Evolutionary conservation across 106 monocot species (phyloP), one percentile per base, ranked within the genome.

Genomic region (Vanilla planifolia): DNA sequence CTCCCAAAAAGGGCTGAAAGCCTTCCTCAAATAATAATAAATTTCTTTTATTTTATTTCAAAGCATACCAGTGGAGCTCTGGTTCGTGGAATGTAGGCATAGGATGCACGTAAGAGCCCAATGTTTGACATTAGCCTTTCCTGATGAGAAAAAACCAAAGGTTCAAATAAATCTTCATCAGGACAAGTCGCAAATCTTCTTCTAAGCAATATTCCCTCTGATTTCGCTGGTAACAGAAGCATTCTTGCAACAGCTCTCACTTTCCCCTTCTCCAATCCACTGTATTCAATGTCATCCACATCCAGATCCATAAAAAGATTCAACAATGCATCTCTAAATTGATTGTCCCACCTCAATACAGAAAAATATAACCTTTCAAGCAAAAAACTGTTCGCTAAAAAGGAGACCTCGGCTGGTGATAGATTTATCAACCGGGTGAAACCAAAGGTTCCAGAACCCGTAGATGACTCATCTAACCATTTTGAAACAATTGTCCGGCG

Each of bases 31-130:
- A n/a, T n/a, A n/a, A n/a, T n/a, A n/a, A n/a, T n/a, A n/a, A n/a
- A n/a, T 37, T 37, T 37, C 37, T 37, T 37, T 37, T 37, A 37
- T n/a, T n/a, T n/a, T n/a, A n/a, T 61, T 37, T 37, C 44, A 43
- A 67, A 43, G 72, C 86, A 84, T 72, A 96, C 96, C 2, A 80
- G 81, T 41, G 96, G 96, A 39, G 91, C 91, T 77, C 81, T 80
- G 16, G 75, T 84, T 65, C 48, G 64, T 55, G 96, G 91, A 70
- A 91, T 96, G 60, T 77, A 96, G 43, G 81, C 84, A 79, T 96
- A 84, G 56, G 71, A 65, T 45, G 87, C 73, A 59, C 80, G 90
- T 25, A 96, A 55, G 74, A 96, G 63, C 62, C 73, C 79, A 45
- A 59, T 70, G 65, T 84, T 91, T 42, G 84, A 83, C 19, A 64